Evolutionary conservation across 129 eudicot genomes (phyloP).

Genomic region (Oenanthe sinensis): DNA sequence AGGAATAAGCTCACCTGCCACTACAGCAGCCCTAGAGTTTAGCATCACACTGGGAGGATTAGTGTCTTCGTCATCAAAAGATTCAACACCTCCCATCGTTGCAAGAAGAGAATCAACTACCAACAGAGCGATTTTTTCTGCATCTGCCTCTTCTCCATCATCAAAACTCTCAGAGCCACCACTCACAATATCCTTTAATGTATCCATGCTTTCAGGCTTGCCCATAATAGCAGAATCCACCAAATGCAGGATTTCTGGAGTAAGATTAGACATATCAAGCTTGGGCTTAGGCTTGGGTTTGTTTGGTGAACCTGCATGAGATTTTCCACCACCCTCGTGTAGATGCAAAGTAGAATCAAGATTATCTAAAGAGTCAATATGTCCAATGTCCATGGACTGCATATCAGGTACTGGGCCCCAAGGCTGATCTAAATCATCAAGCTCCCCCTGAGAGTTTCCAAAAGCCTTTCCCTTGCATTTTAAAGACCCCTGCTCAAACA

Average conservation of each 20-base stretch:
- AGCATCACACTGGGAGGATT: slow-evolving; percentile 98
- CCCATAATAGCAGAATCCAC: slow-evolving; percentile 99
- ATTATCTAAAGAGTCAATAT: slow-evolving; percentile 45
- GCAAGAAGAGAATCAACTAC: slow-evolving; percentile 99
- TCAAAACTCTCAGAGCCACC: slow-evolving; percentile 84
- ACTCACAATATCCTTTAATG: slow-evolving; percentile 67
- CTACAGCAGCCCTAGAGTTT: slow-evolving; percentile 93
- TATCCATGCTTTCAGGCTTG: slow-evolving; percentile 76
- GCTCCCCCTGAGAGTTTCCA: slow-evolving; percentile 18
- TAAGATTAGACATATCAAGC: slow-evolving; percentile 63
- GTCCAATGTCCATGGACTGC: slow-evolving; percentile 22
- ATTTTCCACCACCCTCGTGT: slow-evolving; percentile 28
- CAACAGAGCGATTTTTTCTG: slow-evolving; percentile 52
- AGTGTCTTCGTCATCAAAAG: slow-evolving; percentile 81
- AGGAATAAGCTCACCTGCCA: slow-evolving; percentile 90
- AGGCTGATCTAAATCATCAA: slow-evolving; percentile 20
- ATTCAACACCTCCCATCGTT: slow-evolving; percentile 99
- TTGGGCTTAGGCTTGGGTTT: slow-evolving; percentile 43
- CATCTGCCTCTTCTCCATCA: slow-evolving; percentile 39
- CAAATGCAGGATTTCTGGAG: slow-evolving; percentile 93
- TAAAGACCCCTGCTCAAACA: slow-evolving; percentile 64
- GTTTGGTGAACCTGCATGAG: slow-evolving; percentile 53
- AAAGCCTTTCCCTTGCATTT: slow-evolving; percentile 42
- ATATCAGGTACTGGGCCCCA: slow-evolving; percentile 10
- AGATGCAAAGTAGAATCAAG: slow-evolving; percentile 47